Percentiles rank a stretch among this genome's conserved stretches.
These are phyloP conservation scores for Alternaria arbusti DNA, from an alignment of 2,329 filamentous ascomycete genomes.

Conservation along the genomic window DNA sequence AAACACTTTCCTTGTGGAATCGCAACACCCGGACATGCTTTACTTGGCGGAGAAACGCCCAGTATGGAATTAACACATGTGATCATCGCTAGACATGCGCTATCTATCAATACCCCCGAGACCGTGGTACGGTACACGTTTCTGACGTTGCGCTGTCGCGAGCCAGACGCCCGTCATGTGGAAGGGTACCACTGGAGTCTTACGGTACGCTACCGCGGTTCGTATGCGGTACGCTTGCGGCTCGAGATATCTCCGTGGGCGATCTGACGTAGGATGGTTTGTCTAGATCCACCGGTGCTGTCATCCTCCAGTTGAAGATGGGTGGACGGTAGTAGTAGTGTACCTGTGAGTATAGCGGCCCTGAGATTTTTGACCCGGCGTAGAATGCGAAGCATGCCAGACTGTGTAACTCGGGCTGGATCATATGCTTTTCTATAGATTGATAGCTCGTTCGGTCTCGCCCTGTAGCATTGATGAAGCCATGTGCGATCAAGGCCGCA, in stretches of 20 bases:
- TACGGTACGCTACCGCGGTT: background rate
- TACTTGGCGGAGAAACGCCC: background rate
- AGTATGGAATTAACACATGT: background rate
- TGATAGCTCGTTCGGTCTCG: background rate
- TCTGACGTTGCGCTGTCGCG: background rate
- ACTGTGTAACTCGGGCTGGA: background rate
- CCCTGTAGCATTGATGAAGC: background rate
- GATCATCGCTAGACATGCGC: background rate
- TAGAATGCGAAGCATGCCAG: background rate
- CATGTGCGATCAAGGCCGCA: background rate
- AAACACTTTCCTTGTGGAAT: background rate
- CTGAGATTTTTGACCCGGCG: background rate
- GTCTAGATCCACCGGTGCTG: background rate
- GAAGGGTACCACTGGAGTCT: background rate
- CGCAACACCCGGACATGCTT: background rate
- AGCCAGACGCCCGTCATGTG: background rate
- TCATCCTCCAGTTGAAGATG: background rate
- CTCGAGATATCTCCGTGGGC: background rate
- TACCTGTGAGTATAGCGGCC: background rate
- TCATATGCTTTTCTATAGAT: background rate
- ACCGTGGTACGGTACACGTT: background rate
- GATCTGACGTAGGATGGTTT: background rate
- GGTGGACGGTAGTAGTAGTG: background rate
- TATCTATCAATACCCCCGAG: background rate
- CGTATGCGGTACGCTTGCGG: background rate